These are phyloP conservation scores for Austroboletus niveus DNA, from an alignment of 1,284 basidiomycete species.

Conservation along the genomic window DNA sequence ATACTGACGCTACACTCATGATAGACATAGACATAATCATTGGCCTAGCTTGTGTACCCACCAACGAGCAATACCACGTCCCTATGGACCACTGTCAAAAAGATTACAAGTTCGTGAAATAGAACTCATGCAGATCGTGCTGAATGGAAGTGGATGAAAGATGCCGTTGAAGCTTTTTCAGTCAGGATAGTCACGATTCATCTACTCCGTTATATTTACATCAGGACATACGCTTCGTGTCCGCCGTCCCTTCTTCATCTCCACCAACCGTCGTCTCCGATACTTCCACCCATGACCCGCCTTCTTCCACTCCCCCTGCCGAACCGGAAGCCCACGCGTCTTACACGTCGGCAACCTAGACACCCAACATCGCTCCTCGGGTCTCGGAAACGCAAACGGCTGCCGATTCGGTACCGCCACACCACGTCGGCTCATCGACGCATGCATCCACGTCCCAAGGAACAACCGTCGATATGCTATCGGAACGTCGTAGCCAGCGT, in stretches of 20 bases:
- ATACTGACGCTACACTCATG: no score
- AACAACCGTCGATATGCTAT: slow-evolving; percentile 44
- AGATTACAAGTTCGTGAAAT: no score
- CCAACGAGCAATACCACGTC: no score
- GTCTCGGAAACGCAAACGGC: slow-evolving; percentile 36
- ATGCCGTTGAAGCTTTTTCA: no score
- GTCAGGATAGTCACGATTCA: not conserved
- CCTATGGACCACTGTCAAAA: no score
- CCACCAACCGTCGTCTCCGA: slow-evolving; percentile 12
- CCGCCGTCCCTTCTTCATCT: slow-evolving; percentile 7
- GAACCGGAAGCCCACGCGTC: slow-evolving; percentile 41
- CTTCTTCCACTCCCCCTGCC: slow-evolving; percentile 25
- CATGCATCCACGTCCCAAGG: slow-evolving; percentile 36
- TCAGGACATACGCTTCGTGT: slow-evolving; percentile 22
- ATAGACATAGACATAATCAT: no score
- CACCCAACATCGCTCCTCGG: slow-evolving; percentile 20
- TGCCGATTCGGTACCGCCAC: slow-evolving; percentile 15
- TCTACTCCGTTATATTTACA: slow-evolving; percentile 26
- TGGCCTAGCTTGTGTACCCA: no score
- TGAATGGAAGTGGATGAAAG: no score
- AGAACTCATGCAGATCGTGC: no score
- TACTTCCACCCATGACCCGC: slow-evolving; percentile 16
- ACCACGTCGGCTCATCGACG: slow-evolving; percentile 14
- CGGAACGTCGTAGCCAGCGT: slow-evolving; percentile 47
- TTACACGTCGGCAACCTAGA: slow-evolving; percentile 35